Conservation (phyloP, 2,329 filamentous ascomycete species). For the Daldinia sp. region DNA sequence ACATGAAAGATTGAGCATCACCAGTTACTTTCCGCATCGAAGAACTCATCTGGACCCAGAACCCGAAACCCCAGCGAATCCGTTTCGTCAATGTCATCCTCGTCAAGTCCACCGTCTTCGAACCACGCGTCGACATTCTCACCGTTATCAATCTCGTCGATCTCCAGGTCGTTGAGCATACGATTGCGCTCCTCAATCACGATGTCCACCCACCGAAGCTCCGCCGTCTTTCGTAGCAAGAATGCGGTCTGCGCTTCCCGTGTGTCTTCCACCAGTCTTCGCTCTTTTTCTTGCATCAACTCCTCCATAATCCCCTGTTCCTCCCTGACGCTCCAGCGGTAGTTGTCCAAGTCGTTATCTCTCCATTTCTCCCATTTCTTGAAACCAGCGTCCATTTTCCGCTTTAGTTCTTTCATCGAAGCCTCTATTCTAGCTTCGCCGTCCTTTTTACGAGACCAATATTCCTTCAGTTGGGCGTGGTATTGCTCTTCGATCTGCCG, state of each 20-base stretch:
- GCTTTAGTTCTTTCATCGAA: slow-evolving; percentile 49
- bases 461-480: slow-evolving; percentile 48
- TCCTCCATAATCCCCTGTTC: slow-evolving; percentile 53
- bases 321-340: slow-evolving; percentile 50
- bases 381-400: slow-evolving; percentile 53
- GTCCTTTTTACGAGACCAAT: slow-evolving; percentile 50
- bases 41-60: not conserved
- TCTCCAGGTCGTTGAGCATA: slow-evolving; percentile 54
- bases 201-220: slow-evolving; percentile 57
- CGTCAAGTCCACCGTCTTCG: slow-evolving; percentile 30
- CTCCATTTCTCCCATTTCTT: slow-evolving; percentile 53
- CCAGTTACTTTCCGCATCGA: not conserved
- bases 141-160: slow-evolving; percentile 53
- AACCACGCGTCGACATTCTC: slow-evolving; percentile 43
- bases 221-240: slow-evolving; percentile 50
- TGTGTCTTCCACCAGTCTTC: slow-evolving; percentile 42
- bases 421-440: slow-evolving; percentile 44
- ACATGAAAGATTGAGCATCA: not conserved
- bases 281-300: slow-evolving; percentile 52
- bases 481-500: slow-evolving; percentile 56
- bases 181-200: slow-evolving; percentile 55
- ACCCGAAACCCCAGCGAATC: slow-evolving; percentile 8
- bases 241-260: slow-evolving; percentile 47
- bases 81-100: slow-evolving; percentile 4
- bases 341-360: slow-evolving; percentile 51